These are phyloP conservation scores for Pittosporum tobira DNA, from an alignment of 129 eudicot genomes.

Conservation along the genomic window DNA sequence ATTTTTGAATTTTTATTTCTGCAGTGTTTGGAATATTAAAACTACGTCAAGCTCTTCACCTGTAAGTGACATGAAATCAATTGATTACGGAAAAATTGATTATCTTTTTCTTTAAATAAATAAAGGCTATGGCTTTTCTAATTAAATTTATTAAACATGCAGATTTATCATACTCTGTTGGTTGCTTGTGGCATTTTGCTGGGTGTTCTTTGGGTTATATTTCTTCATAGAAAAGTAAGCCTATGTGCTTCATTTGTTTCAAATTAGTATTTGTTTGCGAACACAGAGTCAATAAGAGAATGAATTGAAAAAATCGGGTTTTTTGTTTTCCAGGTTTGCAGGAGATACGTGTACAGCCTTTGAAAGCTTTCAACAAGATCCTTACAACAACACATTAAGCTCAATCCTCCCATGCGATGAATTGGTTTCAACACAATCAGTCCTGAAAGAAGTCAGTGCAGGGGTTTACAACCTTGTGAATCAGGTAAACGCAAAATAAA, in stretches of 20 bases:
- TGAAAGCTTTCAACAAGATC: constrained; percentile 59
- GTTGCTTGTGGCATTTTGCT: constrained; percentile 57
- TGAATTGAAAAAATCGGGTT: not conserved
- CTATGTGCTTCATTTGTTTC: not conserved
- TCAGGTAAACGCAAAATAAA: constrained; percentile 32
- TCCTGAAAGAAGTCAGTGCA: constrained; percentile 46
- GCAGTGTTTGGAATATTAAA: constrained; percentile 49
- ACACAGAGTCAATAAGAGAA: not conserved
- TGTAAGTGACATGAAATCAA: constrained; percentile 39
- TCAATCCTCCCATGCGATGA: constrained; percentile 83
- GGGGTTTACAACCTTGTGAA: constrained; percentile 54
- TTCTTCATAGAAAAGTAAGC: constrained; percentile 56
- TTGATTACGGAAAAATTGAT: not conserved
- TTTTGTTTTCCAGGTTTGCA: constrained; percentile 43
- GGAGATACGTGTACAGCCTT: constrained; percentile 82
- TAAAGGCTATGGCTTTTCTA: not conserved
- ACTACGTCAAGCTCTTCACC: constrained; percentile 30
- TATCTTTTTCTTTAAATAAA: not conserved
- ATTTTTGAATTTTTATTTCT: not conserved
- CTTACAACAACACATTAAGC: constrained; percentile 87
- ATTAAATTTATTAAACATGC: constrained; percentile 12
- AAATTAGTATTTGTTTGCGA: not conserved
- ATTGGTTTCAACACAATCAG: constrained; percentile 54
- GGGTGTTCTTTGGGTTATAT: constrained; percentile 73
- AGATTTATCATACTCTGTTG: constrained; percentile 61